Evolutionary conservation across 2,329 filamentous ascomycete species (phyloP), one percentile per base, ranked within the genome.

Genomic region (Capronia coronata): DNA sequence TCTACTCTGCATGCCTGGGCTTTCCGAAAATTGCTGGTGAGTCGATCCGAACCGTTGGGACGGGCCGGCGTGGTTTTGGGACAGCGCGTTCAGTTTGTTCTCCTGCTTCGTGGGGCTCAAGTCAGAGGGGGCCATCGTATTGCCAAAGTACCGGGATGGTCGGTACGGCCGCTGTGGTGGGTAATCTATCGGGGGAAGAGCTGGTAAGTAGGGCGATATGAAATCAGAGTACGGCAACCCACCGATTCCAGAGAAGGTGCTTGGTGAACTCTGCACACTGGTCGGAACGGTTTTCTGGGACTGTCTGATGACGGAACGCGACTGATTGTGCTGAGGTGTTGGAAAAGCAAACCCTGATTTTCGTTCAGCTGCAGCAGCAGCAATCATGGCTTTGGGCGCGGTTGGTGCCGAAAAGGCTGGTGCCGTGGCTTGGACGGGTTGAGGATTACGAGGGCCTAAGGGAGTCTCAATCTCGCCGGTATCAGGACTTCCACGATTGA

Each of bases 41-140:
- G 29, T 27, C 7, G 16, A 13, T 13, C 39, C 22, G 19, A 41
- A 32, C 7, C 18, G 27, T 5, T 42, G 8, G 30, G 45, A 38
- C 21, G 46, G 18, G 21, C 38, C 27, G 14, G 18, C 39, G 30
- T 46, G 40, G 39, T 50, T 23, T 41, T 43, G 46, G n/a, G 51
- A 51, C 35, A 52, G 34, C 18, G 37, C 27, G 8, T 46, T 52
- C 14, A 58, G 42, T 47, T 60, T 60, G 41, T 48, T 46, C 41
- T 60, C 58, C 43, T 60, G 56, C 43, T 60, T 60, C 14, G 54
- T 49, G n/a, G 58, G 58, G 37, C 55, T 59, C 23, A 59, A 46
- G 34, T 59, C 57, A 18, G 51, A 45, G 16, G 57, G 54, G 7
- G 40, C 46, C 55, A 59, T 56, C 11, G 40, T 32, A 22, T 52